Base-by-base conservation (phyloP, 1,139 yeast species). In the Kurtzmaniella quercitrusa region DNA sequence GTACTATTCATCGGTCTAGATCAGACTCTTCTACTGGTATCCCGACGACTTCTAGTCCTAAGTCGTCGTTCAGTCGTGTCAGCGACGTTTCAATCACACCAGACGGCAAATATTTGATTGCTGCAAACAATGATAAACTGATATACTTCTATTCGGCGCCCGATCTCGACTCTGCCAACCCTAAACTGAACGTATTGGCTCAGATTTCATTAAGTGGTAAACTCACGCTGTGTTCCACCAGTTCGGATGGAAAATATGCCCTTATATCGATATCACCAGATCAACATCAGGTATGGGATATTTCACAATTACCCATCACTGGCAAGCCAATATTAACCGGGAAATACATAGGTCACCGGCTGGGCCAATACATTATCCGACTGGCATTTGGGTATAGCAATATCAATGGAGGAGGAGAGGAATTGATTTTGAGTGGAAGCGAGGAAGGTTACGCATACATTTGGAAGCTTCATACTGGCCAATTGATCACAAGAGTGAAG, bases 251-350 rank as follows among this genome's bases (percentile, higher is more conserved):
- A 48, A 65, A 78, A 66, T 62, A 60, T 70, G 68, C 84, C 4
- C 60, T 88, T 33, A 71, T 88, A 28, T 84, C 81, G 52, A 74
- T 83, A 14, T 79, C 81, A n/a, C 86, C 89, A 0, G 89, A 85
- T 51, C 94, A 85, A 54, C 62, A 89, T 15, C 94, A 87, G 54
- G 66, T 88, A 6, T 88, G 95, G 94, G 84, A 86, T 53, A 68
- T 72, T 22, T 59, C 67, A 2, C 50, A 52, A 18, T 32, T 50
- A 11, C 11, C 16, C 12, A 14, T 33, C 33, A 18, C 38, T 21
- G 7, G 36, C 8, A 36, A 67, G 41, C 64, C 70, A 20, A 61
- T 76, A 0, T 61, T 85, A 21, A 74, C 79, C 32, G 78, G 80
- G 44, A 84, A 80, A 51, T 84, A 77, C 50, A 66, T 77, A 36